Evolutionary conservation across 2,329 filamentous ascomycete species (phyloP).

Genomic region (Paramyrothecium roridum): DNA sequence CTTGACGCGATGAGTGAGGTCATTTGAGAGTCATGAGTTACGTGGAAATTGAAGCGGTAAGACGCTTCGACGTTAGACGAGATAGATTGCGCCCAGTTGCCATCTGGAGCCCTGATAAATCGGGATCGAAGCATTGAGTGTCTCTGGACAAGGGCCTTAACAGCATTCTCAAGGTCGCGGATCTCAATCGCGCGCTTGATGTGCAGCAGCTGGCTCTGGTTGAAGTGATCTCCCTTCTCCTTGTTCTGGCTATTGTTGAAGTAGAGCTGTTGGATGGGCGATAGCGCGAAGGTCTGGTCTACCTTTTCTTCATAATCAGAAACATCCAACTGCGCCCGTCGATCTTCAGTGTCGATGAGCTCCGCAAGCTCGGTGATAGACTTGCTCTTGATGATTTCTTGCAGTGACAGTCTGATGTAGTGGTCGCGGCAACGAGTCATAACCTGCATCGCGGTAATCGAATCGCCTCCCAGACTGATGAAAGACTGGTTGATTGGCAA

Average conservation of each 20-base stretch:
- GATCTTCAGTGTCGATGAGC: constrained; percentile 1
- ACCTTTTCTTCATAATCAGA: constrained; percentile 5
- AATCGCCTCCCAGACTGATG: constrained; percentile 38
- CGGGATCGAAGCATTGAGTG: constrained; percentile 34
- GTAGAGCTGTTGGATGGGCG: constrained; percentile 41
- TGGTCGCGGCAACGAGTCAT: constrained; percentile 32
- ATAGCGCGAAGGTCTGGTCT: constrained; percentile 32
- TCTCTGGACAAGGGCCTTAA: constrained; percentile 20
- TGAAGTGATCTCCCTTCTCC: constrained; percentile 31
- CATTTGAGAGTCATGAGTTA: constrained; percentile 6
- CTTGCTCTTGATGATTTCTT: constrained; percentile 25
- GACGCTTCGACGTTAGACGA: constrained; percentile 11
- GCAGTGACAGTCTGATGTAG: constrained; percentile 24
- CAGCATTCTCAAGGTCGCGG: constrained; percentile 12
- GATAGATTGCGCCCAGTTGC: constrained; percentile 19
- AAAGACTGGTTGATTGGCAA: constrained; percentile 30
- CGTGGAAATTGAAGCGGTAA: constrained; percentile 12
- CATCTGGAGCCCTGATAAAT: constrained; percentile 12
- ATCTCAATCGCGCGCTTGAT: constrained; percentile 14
- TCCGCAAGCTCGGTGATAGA: constrained; percentile 21
- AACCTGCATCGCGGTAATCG: constrained; percentile 39
- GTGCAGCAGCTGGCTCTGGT: constrained; percentile 39
- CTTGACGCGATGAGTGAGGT: not conserved
- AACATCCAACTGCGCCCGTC: not conserved
- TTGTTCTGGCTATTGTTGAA: constrained; percentile 28